Conservation (phyloP, 805 yeast genomes). For the Teunomyces stri region DNA sequence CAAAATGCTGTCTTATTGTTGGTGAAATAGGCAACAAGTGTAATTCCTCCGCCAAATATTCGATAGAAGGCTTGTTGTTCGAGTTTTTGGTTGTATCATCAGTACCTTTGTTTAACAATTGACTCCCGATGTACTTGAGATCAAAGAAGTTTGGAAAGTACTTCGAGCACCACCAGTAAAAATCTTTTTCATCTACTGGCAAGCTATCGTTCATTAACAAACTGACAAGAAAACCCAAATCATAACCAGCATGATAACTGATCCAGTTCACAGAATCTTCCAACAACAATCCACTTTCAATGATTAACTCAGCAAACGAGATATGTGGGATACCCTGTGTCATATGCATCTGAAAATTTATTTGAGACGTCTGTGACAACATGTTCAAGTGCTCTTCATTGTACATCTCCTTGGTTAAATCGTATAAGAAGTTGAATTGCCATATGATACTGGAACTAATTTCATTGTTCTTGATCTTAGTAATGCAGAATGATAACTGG, state of each 20-base stretch:
- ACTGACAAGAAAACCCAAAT: constrained; percentile 83
- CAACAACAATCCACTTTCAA: constrained; percentile 81
- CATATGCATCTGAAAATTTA: constrained; percentile 74
- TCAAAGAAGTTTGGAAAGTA: constrained; percentile 85
- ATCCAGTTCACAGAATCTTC: constrained; percentile 77
- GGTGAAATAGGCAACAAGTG: constrained; percentile 60
- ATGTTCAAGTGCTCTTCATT: constrained; percentile 81
- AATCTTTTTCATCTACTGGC: constrained; percentile 80
- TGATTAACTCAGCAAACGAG: constrained; percentile 79
- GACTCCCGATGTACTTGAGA: constrained; percentile 56
- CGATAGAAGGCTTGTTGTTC: constrained; percentile 48
- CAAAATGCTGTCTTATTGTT: constrained; percentile 33
- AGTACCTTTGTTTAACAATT: constrained; percentile 26
- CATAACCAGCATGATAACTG: constrained; percentile 92
- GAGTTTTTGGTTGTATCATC: constrained; percentile 10
- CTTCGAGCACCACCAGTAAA: constrained; percentile 62
- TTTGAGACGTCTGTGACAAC: constrained; percentile 71
- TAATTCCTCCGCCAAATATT: constrained; percentile 66
- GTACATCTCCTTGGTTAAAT: constrained; percentile 75
- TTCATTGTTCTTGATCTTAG: constrained; percentile 35
- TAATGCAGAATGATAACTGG: constrained; percentile 56
- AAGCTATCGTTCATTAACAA: constrained; percentile 70
- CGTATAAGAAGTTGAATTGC: constrained; percentile 93
- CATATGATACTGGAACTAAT: constrained; percentile 76
- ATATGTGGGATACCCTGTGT: constrained; percentile 74